A percentile compares a stretch with the other conserved stretches of the same genome.
These are phyloP conservation scores for Huntiella savannae DNA, from an alignment of 2,329 filamentous ascomycete species.

Conservation along the genomic window DNA sequence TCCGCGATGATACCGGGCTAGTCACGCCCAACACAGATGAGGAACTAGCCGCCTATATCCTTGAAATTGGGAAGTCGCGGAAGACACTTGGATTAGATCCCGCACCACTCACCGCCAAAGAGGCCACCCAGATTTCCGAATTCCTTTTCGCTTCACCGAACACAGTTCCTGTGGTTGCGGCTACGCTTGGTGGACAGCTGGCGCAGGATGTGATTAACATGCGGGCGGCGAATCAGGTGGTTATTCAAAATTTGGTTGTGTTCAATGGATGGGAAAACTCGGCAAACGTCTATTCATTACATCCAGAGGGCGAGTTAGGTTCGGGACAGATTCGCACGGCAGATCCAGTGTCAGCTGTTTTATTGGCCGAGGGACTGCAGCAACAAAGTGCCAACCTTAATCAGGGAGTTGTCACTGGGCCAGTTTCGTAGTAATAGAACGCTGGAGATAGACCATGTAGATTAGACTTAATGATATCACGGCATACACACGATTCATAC, in stretches of 20 bases:
- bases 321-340: slow-evolving; percentile 4
- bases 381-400: no score
- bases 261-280: slow-evolving; percentile 74
- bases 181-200: slow-evolving; percentile 74
- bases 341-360: slow-evolving; percentile 3
- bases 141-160: slow-evolving; percentile 75
- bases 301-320: slow-evolving; percentile 37
- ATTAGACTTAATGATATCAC: background rate
- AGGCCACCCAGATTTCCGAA: slow-evolving; percentile 49
- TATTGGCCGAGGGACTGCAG: background rate
- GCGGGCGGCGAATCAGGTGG: slow-evolving; percentile 74
- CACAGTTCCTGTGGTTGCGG: slow-evolving; percentile 72
- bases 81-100: slow-evolving; percentile 42
- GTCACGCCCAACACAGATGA: slow-evolving; percentile 22
- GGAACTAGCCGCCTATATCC: slow-evolving; percentile 49
- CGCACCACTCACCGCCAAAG: slow-evolving; percentile 26
- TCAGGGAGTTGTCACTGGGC: no score
- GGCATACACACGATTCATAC: background rate
- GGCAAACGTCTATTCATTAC: slow-evolving; percentile 63
- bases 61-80: slow-evolving; percentile 59
- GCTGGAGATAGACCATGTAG: background rate
- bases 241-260: slow-evolving; percentile 83
- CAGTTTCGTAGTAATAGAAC: background rate
- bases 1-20: background rate
- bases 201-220: slow-evolving; percentile 97